These are phyloP conservation scores for Cytospora paraplurivora DNA, from an alignment of 2,329 filamentous ascomycete species.

Conservation along the genomic window DNA sequence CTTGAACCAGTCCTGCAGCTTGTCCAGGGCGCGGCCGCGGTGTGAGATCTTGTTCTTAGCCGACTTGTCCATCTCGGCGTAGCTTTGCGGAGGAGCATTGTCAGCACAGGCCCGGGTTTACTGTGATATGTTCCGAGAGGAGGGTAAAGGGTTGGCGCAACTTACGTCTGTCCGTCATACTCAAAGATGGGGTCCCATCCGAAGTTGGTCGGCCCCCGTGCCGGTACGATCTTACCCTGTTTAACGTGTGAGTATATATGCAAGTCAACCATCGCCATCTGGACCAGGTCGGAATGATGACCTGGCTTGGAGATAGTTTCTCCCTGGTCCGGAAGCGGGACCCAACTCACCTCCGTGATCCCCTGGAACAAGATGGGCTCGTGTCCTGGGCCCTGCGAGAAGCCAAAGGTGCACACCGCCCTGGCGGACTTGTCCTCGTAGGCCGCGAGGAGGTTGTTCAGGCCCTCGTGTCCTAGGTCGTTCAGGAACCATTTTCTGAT, in stretches of 20 bases:
- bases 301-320: neutral
- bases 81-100: conserved; percentile 45
- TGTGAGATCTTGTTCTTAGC: conserved; percentile 94
- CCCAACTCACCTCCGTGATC: conserved; percentile 68
- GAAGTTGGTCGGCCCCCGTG: conserved; percentile 78
- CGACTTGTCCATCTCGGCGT: conserved; percentile 90
- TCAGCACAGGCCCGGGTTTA: no score
- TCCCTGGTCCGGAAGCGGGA: neutral
- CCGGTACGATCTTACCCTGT: conserved; percentile 76
- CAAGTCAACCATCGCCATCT: no score
- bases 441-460: conserved; percentile 87
- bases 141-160: conserved; percentile 19
- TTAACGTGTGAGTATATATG: neutral
- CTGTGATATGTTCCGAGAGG: no score
- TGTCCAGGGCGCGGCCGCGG: conserved; percentile 81
- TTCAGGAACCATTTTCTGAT: conserved; percentile 91
- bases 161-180: conserved; percentile 80
- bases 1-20: conserved; percentile 80
- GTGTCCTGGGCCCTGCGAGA: conserved; percentile 80
- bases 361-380: conserved; percentile 91
- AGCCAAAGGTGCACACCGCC: conserved; percentile 95
- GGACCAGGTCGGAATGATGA: no score
- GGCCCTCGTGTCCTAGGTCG: conserved; percentile 75
- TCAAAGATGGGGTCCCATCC: conserved; percentile 98
- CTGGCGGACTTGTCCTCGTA: conserved; percentile 91